Evolutionary conservation across 768 basidiomycete genomes (phyloP).

Genomic region (Rhodosporidiobolus odoratus): DNA sequence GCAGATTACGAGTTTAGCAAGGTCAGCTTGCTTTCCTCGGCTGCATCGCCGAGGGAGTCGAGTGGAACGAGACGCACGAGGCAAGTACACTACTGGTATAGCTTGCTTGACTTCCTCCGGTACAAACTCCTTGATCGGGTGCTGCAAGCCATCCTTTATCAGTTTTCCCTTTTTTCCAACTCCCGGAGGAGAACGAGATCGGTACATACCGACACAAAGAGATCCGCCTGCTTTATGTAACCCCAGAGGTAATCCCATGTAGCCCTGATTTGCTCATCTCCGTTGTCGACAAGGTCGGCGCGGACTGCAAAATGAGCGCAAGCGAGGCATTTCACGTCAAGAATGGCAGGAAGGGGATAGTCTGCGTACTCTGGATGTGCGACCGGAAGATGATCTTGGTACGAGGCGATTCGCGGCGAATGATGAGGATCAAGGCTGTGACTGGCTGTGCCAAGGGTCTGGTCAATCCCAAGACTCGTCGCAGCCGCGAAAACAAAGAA

Average conservation of each 20-base stretch:
- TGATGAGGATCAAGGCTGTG: constrained; percentile 87
- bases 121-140: constrained; percentile 90
- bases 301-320: constrained; percentile 40
- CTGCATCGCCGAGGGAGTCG: constrained; percentile 30
- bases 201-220: constrained; percentile 69
- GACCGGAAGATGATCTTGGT: constrained; percentile 88
- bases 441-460: no score
- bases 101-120: constrained; percentile 69
- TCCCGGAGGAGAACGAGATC: background rate
- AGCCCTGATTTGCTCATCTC: constrained; percentile 77
- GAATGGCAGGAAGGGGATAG: constrained; percentile 48
- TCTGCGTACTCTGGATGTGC: constrained; percentile 68
- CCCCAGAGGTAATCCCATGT: constrained; percentile 96
- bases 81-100: constrained; percentile 44
- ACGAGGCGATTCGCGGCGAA: constrained; percentile 74
- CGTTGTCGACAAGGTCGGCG: constrained; percentile 71
- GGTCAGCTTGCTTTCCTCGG: constrained; percentile 14
- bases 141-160: constrained; percentile 57
- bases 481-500: background rate
- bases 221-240: constrained; percentile 79
- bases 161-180: background rate
- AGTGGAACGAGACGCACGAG: constrained; percentile 31
- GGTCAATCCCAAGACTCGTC: no score
- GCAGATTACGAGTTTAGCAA: constrained; percentile 45
- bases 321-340: background rate